These are phyloP conservation scores for Aspergillus oerlinghausenensis DNA, from an alignment of 2,329 filamentous ascomycete genomes.

Conservation along the genomic window DNA sequence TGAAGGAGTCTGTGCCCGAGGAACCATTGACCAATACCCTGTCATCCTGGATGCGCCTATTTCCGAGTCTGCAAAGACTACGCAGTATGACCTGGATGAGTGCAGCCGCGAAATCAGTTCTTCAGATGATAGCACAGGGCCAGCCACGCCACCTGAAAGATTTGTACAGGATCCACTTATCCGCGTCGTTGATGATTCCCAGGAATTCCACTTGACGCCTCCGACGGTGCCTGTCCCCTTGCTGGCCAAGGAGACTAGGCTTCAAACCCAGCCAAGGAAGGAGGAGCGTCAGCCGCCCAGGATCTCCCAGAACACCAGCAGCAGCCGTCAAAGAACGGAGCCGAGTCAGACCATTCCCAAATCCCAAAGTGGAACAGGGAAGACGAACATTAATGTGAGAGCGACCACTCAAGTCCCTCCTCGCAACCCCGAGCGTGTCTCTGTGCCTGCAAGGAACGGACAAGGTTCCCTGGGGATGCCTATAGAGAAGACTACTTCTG, in stretches of 20 bases:
- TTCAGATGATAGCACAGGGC: slow-evolving; percentile 25
- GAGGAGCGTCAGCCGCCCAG: not conserved
- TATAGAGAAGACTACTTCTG: not conserved
- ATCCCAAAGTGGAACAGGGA: not conserved
- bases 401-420: not conserved
- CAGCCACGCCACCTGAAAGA: slow-evolving; percentile 21
- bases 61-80: slow-evolving; percentile 13
- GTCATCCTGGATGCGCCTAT: slow-evolving; percentile 33
- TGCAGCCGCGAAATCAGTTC: slow-evolving; percentile 18
- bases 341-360: not conserved
- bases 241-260: slow-evolving; percentile 2
- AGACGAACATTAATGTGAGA: not conserved
- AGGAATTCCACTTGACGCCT: slow-evolving; percentile 3
- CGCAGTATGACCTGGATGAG: slow-evolving; percentile 4
- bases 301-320: not conserved
- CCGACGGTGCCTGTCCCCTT: slow-evolving; percentile 1
- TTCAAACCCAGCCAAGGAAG: not conserved
- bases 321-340: not conserved
- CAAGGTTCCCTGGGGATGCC: not conserved
- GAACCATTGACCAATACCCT: slow-evolving; percentile 43
- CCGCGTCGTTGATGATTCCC: slow-evolving; percentile 2
- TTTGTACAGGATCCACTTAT: slow-evolving; percentile 15
- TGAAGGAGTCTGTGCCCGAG: slow-evolving; percentile 32
- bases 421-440: not conserved
- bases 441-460: not conserved